Conservation (phyloP, 805 yeast species). For the Wickerhamiella australiensis region DNA sequence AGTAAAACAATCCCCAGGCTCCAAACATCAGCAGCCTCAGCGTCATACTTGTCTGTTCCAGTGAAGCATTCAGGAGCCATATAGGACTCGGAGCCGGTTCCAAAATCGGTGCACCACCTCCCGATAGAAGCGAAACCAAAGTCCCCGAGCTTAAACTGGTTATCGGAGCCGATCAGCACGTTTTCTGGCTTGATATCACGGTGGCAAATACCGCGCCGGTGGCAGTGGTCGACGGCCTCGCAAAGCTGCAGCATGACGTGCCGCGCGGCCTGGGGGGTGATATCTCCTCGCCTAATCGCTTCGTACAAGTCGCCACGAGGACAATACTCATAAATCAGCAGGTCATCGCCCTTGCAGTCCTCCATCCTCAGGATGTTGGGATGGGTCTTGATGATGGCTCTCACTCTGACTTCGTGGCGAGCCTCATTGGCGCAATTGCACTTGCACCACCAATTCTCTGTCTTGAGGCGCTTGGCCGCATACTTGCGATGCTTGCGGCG, state of each 20-base stretch:
- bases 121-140: slow-evolving; percentile 75
- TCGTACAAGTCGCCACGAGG: slow-evolving; percentile 78
- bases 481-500: slow-evolving; percentile 40
- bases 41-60: slow-evolving; percentile 52
- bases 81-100: slow-evolving; percentile 79
- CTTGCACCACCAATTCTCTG: slow-evolving; percentile 9
- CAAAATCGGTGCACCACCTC: slow-evolving; percentile 54
- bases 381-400: slow-evolving; percentile 62
- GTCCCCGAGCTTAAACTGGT: slow-evolving; percentile 58
- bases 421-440: slow-evolving; percentile 18
- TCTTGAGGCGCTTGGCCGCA: slow-evolving; percentile 65
- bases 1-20: slow-evolving; percentile 72
- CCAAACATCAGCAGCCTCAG: slow-evolving; percentile 81
- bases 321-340: slow-evolving; percentile 76
- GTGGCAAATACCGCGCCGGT: slow-evolving; percentile 71
- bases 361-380: slow-evolving; percentile 68
- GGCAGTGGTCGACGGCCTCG: slow-evolving; percentile 74
- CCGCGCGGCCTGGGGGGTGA: slow-evolving; percentile 42
- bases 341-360: slow-evolving; percentile 53
- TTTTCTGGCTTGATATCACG: slow-evolving; percentile 96
- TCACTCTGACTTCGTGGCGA: slow-evolving; percentile 53
- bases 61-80: slow-evolving; percentile 85
- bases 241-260: slow-evolving; percentile 62
- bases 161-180: slow-evolving; percentile 49
- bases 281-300: slow-evolving; percentile 54